Conservation (phyloP, 345 rosid genomes). For the Sisymbrium irio region DNA sequence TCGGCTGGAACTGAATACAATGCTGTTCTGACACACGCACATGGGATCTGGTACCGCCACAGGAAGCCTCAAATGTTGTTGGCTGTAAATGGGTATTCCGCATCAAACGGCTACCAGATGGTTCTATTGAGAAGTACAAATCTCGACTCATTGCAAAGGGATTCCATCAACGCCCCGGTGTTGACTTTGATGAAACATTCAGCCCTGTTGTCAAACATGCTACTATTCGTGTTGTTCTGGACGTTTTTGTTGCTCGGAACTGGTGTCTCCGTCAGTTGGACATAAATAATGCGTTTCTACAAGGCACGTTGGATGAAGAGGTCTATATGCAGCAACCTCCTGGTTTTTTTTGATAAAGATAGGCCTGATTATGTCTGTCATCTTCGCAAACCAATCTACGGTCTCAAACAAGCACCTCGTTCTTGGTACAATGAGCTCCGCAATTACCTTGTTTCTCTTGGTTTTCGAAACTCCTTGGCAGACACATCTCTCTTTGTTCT, state of each 20-base stretch:
- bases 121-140: neutral
- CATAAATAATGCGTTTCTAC: neutral
- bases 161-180: neutral
- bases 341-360: neutral
- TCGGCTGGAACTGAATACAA: neutral
- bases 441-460: neutral
- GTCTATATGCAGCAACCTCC: neutral
- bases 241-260: neutral
- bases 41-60: neutral
- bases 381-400: neutral
- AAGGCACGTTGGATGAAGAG: neutral
- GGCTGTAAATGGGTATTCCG: neutral
- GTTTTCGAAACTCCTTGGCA: neutral
- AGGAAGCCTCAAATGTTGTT: neutral
- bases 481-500: neutral
- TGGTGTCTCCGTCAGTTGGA: neutral
- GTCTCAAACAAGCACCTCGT: neutral
- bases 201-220: neutral
- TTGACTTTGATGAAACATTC: neutral
- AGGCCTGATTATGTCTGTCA: neutral
- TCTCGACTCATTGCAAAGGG: neutral
- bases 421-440: neutral
- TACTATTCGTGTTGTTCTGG: neutral
- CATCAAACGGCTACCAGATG: neutral
- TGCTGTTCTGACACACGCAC: neutral